Evolutionary conservation across 352 stramenopile species (phyloP), one percentile per base, ranked within the genome.

Genomic region (Phytophthora vignae): DNA sequence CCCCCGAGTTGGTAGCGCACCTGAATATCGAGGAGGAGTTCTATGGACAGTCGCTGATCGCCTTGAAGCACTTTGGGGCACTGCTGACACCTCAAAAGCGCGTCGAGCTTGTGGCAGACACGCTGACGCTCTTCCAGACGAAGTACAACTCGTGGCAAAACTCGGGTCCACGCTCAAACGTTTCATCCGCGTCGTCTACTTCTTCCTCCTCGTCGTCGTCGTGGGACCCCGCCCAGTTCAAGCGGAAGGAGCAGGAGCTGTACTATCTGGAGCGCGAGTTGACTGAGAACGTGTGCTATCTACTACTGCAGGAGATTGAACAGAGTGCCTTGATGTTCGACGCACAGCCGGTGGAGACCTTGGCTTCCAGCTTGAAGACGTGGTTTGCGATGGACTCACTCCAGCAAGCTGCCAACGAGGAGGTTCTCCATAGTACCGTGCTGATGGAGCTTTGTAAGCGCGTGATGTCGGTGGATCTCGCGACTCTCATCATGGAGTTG

Each of bases 21-120:
- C 36, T 77, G 8, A 66, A 81, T 19, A 4, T 78, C 22, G 64
- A 54, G 4, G 71, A 83, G 1, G 79, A 90, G 48, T 90, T 92
- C 44, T 94, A 94, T 36, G 82, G 78, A 3, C 83, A 90, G 40
- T 15, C 38, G 15, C 15, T 92, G 27, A 57, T 10, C 33, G 64
- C 55, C 5, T 55, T 92, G 6, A 36, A 64, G 7, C 74, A 64
- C 19, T 93, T 86, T 62, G 75, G 80, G 15, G 36, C 48, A 5
- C 73, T 88, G 8, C 22, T 94, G 48, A 74, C 71, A 1, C 19
- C 61, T 15, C 58, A 77, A 21, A 91, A 94, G 61, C 83, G 79
- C 1, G 59, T 91, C 15, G 81, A 91, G 19, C 38, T 94, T 5
- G 68, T 83, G 9, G 73, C 81, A 6, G 79, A 93, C 22, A 79